These are phyloP conservation scores for Candida maesae DNA, from an alignment of 805 yeast genomes.

Conservation along the genomic window DNA sequence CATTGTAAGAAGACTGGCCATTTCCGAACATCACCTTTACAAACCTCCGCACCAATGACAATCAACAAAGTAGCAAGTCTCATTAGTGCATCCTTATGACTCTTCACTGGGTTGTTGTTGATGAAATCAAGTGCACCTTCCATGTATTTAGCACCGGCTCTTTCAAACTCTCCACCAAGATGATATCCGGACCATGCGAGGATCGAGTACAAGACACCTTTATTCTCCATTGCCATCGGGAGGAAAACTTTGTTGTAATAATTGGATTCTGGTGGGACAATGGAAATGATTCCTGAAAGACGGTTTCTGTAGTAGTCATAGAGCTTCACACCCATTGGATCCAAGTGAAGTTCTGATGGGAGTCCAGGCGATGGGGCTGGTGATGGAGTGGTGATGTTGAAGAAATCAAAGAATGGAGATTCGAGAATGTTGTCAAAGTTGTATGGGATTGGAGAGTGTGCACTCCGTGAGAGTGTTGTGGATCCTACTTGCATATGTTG, in stretches of 20 bases:
- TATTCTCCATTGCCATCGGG: conserved; percentile 47
- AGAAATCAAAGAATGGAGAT: conserved; percentile 14
- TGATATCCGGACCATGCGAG: conserved; percentile 54
- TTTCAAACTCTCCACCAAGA: conserved; percentile 34
- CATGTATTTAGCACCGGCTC: conserved; percentile 47
- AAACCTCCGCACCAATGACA: conserved; percentile 75
- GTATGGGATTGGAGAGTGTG: not conserved
- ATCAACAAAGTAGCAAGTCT: conserved; percentile 65
- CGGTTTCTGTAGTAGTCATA: conserved; percentile 48
- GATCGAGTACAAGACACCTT: conserved; percentile 46
- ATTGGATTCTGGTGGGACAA: conserved; percentile 46
- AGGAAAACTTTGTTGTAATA: conserved; percentile 49
- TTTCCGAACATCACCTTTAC: conserved; percentile 73
- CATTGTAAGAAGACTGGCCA: conserved; percentile 67
- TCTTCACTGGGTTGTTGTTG: conserved; percentile 28
- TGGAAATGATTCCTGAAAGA: conserved; percentile 44
- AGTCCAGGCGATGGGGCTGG: conserved; percentile 14
- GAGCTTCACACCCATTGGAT: conserved; percentile 39
- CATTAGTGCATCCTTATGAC: conserved; percentile 26
- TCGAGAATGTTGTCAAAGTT: conserved; percentile 9
- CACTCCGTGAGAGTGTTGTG: not conserved
- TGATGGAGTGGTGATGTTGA: conserved; percentile 15
- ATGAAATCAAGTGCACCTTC: conserved; percentile 44
- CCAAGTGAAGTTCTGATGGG: conserved; percentile 30
- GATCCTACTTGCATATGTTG: conserved; percentile 6